These are phyloP conservation scores for Lipomyces chichibuensis DNA, from an alignment of 805 yeast genomes.

Conservation along the genomic window DNA sequence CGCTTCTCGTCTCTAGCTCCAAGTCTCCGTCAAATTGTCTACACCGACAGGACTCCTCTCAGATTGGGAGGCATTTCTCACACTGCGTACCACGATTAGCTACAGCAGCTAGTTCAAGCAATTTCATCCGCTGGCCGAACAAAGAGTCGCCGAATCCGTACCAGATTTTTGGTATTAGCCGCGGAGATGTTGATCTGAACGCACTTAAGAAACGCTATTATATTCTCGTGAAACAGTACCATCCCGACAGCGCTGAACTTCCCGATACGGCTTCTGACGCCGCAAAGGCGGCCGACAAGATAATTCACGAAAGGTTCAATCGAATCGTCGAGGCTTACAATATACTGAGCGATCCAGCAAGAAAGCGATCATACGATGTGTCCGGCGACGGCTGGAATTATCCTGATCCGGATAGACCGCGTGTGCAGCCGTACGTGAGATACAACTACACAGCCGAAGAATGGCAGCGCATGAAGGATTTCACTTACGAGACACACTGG, in stretches of 20 bases:
- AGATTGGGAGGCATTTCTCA: background rate
- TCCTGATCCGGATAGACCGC: slow-evolving; percentile 8
- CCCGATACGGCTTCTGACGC: slow-evolving; percentile 48
- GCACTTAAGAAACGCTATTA: slow-evolving; percentile 56
- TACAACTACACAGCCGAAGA: slow-evolving; percentile 15
- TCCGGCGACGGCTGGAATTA: slow-evolving; percentile 43
- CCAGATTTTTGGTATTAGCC: slow-evolving; percentile 59
- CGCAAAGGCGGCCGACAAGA: slow-evolving; percentile 37
- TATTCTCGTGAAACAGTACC: slow-evolving; percentile 71
- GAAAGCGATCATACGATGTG: slow-evolving; percentile 53
- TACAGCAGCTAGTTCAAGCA: background rate
- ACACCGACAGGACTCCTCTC: background rate
- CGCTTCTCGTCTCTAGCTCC: background rate
- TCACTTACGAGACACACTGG: slow-evolving; percentile 13
- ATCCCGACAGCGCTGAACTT: slow-evolving; percentile 62
- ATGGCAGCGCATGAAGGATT: slow-evolving; percentile 21
- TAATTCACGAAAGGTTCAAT: slow-evolving; percentile 54
- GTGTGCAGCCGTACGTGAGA: slow-evolving; percentile 5
- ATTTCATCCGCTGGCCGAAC: slow-evolving; percentile 63
- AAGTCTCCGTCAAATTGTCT: background rate
- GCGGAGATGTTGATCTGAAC: slow-evolving; percentile 45
- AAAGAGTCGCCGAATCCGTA: slow-evolving; percentile 65
- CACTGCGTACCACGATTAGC: background rate
- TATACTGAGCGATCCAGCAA: slow-evolving; percentile 53
- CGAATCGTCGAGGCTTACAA: slow-evolving; percentile 61